These are phyloP conservation scores for Coemansia sp. DNA, from an alignment of 192 early-diverging fungal genomes.

Conservation along the genomic window DNA sequence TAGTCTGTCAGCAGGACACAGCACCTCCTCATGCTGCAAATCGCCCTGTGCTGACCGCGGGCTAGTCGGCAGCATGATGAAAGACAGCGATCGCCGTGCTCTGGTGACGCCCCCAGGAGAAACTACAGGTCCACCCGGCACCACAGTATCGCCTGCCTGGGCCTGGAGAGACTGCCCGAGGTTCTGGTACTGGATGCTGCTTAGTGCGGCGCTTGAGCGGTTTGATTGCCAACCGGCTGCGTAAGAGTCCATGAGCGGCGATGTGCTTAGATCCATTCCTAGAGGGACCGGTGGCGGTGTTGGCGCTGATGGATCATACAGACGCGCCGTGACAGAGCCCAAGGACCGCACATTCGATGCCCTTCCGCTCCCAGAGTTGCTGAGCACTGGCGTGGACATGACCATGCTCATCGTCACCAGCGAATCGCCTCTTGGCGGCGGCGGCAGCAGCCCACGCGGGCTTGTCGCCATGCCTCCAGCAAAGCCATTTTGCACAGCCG, in stretches of 20 bases:
- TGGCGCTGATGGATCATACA: constrained; percentile 30
- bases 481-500: not conserved
- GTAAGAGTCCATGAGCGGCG: constrained; percentile 2
- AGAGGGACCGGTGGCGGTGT: constrained; percentile 1
- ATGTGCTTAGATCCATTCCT: not conserved
- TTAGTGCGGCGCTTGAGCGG: constrained; percentile 28
- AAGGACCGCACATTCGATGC: constrained; percentile 13
- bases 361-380: not conserved
- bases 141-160: not conserved
- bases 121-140: not conserved
- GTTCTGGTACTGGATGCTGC: constrained; percentile 44
- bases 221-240: constrained; percentile 13
- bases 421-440: constrained; percentile 37
- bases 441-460: not conserved
- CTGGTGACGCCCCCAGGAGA: not conserved
- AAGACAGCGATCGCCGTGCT: constrained; percentile 37
- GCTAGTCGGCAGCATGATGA: constrained; percentile 8
- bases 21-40: not conserved
- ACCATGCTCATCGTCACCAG: constrained; percentile 16
- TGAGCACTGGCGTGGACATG: constrained; percentile 31
- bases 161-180: constrained; percentile 2
- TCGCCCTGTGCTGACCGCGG: not conserved
- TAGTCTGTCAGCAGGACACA: constrained; percentile 4
- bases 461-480: too few species aligned
- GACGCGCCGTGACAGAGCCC: constrained; percentile 41